phyloP scores from a whole-genome alignment of 2,329 filamentous ascomycete species.

The Diaporthe capsici region DNA sequence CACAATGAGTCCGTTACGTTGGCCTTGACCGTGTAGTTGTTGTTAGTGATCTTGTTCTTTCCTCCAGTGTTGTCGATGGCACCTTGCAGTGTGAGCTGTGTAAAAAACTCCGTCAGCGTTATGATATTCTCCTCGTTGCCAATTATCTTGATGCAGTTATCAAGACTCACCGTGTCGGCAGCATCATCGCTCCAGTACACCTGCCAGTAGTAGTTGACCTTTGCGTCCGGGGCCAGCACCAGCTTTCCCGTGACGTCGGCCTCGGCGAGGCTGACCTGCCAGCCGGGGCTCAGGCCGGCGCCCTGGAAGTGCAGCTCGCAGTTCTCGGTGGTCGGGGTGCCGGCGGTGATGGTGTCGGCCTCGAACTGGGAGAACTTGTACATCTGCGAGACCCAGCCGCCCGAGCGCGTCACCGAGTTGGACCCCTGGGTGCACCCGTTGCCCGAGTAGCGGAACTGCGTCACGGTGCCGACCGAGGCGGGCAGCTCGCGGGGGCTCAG shows the following conservation, averaged over 20 bases:
- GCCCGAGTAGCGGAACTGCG: conserved; percentile 54
- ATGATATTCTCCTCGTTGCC: no score
- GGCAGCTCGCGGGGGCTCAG: conserved; percentile 41
- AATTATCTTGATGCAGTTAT: accelerated
- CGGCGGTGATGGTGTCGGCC: conserved; percentile 21
- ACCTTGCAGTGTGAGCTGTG: conserved; percentile 50
- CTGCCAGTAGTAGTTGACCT: conserved; percentile 52
- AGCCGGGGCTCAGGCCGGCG: conserved; percentile 51
- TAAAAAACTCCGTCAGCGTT: neutral
- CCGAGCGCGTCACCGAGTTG: conserved; percentile 51
- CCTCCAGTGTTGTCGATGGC: conserved; percentile 47
- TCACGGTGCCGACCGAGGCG: conserved; percentile 47
- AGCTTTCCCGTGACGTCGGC: conserved; percentile 52
- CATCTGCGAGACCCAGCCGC: conserved; percentile 49
- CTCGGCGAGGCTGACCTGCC: conserved; percentile 55
- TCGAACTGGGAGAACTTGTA: conserved; percentile 48
- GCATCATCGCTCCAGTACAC: conserved; percentile 56
- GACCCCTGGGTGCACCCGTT: conserved; percentile 53
- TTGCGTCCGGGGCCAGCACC: conserved; percentile 42
- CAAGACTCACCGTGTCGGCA: conserved; percentile 49
- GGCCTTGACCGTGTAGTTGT: conserved; percentile 49
- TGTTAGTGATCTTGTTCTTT: conserved; percentile 40
- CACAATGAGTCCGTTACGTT: conserved; percentile 49
- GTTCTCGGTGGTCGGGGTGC: conserved; percentile 49
- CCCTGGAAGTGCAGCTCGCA: conserved; percentile 55